phyloP scores from a whole-genome alignment of 169 alveolate genomes.

The Besnoitia besnoiti region DNA sequence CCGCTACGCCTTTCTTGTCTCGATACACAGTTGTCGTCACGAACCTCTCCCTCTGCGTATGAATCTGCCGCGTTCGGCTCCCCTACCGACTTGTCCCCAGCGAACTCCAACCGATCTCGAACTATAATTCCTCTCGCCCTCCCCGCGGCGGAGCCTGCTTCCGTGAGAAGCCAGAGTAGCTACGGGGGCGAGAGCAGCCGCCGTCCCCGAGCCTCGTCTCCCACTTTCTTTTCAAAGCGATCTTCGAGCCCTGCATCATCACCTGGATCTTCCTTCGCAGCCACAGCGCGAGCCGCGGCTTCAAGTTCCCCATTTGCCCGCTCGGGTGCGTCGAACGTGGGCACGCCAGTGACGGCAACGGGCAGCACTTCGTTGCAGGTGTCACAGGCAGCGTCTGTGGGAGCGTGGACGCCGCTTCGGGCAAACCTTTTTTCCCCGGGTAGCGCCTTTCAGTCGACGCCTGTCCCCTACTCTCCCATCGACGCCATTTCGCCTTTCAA shows the following conservation, averaged over 20 bases:
- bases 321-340: neutral
- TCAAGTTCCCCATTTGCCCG: neutral
- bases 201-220: slow-evolving; percentile 10
- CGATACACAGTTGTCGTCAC: neutral
- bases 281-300: neutral
- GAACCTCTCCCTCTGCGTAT: neutral
- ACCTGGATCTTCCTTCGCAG: neutral
- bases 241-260: neutral
- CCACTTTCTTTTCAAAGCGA: neutral
- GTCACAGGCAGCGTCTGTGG: neutral
- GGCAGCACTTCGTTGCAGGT: neutral
- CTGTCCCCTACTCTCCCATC: slow-evolving; percentile 56
- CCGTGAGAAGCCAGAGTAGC: neutral
- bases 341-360: neutral
- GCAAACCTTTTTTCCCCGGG: slow-evolving; percentile 28
- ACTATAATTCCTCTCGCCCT: neutral
- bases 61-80: neutral
- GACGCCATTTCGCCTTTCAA: slow-evolving; percentile 65
- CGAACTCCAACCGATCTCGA: neutral
- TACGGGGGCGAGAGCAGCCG: neutral
- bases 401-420: slow-evolving; percentile 32
- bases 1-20: neutral
- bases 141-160: neutral
- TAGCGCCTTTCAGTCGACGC: neutral
- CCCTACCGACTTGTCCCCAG: neutral